Conservation (phyloP, 805 yeast species). For the Nakazawaea pomicola region DNA sequence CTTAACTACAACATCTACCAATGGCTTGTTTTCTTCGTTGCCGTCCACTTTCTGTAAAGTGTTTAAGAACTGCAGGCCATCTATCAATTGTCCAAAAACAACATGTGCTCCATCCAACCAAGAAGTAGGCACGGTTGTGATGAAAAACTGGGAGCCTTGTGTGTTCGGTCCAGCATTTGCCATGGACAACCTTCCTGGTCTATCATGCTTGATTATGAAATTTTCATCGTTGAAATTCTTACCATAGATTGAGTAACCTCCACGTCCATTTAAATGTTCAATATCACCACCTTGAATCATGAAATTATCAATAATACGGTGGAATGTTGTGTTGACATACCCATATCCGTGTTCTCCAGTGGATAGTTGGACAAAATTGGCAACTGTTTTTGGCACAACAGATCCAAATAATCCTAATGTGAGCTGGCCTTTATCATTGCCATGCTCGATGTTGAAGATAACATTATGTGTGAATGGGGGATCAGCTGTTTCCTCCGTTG, state of each 20-base stretch:
- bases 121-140: conserved; percentile 49
- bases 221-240: conserved; percentile 72
- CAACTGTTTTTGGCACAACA: conserved; percentile 57
- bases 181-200: conserved; percentile 43
- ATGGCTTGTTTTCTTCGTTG: conserved; percentile 33
- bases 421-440: conserved; percentile 33
- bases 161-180: conserved; percentile 48
- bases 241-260: conserved; percentile 81
- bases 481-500: conserved; percentile 25
- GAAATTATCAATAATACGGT: conserved; percentile 65
- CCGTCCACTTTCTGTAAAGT: conserved; percentile 51
- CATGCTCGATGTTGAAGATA: conserved; percentile 32
- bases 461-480: conserved; percentile 47
- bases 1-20: conserved; percentile 35
- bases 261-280: conserved; percentile 59
- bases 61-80: conserved; percentile 60
- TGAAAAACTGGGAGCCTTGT: conserved; percentile 68
- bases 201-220: conserved; percentile 41
- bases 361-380: conserved; percentile 51
- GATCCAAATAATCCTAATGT: conserved; percentile 62
- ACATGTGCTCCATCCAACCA: conserved; percentile 63
- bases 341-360: conserved; percentile 29
- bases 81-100: conserved; percentile 72
- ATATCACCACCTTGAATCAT: conserved; percentile 91
- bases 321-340: conserved; percentile 62